Percentiles rank a stretch among this genome's conserved stretches.
Conservation (phyloP, 23 red algal species). For the Rhodosorus marinus region DNA sequence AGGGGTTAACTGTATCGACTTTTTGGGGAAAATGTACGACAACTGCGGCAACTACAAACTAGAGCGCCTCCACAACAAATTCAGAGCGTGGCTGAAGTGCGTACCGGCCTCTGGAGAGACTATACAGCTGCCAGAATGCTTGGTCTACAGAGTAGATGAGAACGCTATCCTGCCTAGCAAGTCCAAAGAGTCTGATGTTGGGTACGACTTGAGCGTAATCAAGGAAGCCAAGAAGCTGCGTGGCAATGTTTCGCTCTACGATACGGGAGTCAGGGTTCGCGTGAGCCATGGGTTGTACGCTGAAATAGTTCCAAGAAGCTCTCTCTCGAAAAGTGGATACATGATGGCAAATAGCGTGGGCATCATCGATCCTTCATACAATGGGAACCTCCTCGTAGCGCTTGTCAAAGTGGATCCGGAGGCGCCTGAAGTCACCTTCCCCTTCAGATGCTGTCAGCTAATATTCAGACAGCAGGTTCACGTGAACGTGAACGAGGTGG, state of each 20-base stretch:
- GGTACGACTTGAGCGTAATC: neutral
- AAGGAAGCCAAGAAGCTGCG: neutral
- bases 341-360: neutral
- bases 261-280: neutral
- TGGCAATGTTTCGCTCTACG: neutral
- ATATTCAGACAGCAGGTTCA: neutral
- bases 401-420: neutral
- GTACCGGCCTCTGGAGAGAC: neutral
- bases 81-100: neutral
- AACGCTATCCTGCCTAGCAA: neutral
- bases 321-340: neutral
- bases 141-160: neutral
- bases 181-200: neutral
- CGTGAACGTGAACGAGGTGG: neutral
- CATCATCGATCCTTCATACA: neutral
- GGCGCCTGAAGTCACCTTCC: neutral
- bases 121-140: neutral
- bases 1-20: neutral
- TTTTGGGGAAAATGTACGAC: neutral
- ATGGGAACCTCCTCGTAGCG: neutral
- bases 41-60: neutral
- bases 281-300: neutral
- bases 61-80: neutral
- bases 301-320: neutral
- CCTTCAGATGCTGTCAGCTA: neutral